Evolutionary conservation across 768 basidiomycete species (phyloP).

Genomic region (Tylopilus sp.): DNA sequence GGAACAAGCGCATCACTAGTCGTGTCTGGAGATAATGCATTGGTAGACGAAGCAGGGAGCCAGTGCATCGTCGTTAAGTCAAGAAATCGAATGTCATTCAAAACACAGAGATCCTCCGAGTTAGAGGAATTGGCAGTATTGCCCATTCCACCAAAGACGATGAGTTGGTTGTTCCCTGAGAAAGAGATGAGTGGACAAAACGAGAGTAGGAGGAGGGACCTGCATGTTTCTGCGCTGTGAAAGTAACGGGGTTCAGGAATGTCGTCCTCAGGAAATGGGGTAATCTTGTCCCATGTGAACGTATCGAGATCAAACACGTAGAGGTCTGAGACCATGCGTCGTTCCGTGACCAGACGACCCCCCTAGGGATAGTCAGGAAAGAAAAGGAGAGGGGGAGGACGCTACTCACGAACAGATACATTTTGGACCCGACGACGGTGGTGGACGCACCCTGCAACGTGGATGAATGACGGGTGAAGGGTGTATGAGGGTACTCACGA

Average conservation of each 20-base stretch:
- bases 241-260: conserved; percentile 88
- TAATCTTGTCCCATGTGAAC: conserved; percentile 74
- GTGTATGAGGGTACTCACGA: conserved; percentile 49
- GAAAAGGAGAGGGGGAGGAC: not conserved
- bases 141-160: conserved; percentile 96
- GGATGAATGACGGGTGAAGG: not conserved
- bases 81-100: conserved; percentile 90
- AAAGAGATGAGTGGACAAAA: conserved; percentile 14
- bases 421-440: conserved; percentile 82
- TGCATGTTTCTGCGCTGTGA: conserved; percentile 86
- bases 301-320: conserved; percentile 85
- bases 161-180: conserved; percentile 79
- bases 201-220: conserved; percentile 15
- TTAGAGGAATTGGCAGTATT: conserved; percentile 66
- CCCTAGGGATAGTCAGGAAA: conserved; percentile 47
- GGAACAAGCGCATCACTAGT: conserved; percentile 56
- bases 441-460: conserved; percentile 76
- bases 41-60: conserved; percentile 47
- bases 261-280: conserved; percentile 58
- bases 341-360: conserved; percentile 80
- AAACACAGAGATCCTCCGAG: conserved; percentile 83
- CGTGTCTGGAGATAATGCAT: conserved; percentile 31
- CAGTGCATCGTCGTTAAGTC: conserved; percentile 70
- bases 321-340: conserved; percentile 86
- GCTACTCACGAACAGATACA: conserved; percentile 81